Evolutionary conservation across 2,329 filamentous ascomycete genomes (phyloP).

Genomic region (Chaetomium olivaceum): DNA sequence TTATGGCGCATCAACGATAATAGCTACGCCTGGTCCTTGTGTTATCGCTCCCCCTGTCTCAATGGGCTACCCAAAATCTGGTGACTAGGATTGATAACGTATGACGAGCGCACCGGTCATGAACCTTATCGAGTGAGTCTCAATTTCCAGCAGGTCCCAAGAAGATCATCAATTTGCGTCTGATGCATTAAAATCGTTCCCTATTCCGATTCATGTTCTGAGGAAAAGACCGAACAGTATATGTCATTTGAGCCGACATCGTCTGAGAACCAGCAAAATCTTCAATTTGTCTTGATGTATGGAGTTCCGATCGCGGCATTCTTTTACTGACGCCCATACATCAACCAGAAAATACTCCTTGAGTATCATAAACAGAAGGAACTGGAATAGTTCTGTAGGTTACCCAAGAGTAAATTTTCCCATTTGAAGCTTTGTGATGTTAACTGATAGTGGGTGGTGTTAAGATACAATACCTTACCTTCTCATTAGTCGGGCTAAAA

Average conservation of each 20-base stretch:
- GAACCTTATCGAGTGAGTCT: neutral
- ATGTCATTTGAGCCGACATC: conserved; percentile 12
- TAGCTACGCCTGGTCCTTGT: neutral
- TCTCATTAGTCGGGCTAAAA: neutral
- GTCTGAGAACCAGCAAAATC: neutral
- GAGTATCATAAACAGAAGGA: too few species aligned
- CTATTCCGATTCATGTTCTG: conserved; percentile 3
- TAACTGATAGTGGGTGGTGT: neutral
- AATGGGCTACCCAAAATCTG: neutral
- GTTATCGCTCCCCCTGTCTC: neutral
- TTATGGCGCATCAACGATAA: neutral
- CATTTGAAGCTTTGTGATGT: too few species aligned
- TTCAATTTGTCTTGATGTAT: too few species aligned
- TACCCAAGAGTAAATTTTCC: too few species aligned
- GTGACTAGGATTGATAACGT: too few species aligned
- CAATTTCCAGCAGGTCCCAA: neutral
- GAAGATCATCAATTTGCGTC: neutral
- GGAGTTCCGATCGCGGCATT: neutral
- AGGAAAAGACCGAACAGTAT: conserved; percentile 3
- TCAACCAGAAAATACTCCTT: neutral
- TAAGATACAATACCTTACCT: neutral
- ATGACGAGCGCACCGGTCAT: too few species aligned
- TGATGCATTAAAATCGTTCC: conserved; percentile 6
- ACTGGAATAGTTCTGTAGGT: too few species aligned
- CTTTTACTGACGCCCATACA: neutral